Evolutionary conservation across 176 grass and related monocot species (phyloP).

Genomic region (Raddia guianensis): DNA sequence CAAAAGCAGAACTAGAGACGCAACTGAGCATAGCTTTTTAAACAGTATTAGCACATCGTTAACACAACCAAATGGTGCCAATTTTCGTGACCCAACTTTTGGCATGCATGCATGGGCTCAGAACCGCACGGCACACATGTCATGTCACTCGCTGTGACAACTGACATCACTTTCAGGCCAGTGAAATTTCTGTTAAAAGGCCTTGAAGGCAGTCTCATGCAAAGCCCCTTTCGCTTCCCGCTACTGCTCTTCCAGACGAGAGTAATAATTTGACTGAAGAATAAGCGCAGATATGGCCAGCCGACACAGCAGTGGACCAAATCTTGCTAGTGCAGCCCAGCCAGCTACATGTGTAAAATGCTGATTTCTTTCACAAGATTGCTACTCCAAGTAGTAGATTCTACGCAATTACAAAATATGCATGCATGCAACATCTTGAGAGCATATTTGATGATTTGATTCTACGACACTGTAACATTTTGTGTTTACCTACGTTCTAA

Average conservation of each 20-base stretch:
- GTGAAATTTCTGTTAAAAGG: conserved; percentile 30
- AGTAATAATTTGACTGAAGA: conserved; percentile 29
- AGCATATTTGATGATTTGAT: too few species aligned
- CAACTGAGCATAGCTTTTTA: too few species aligned
- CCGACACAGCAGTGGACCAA: conserved; percentile 20
- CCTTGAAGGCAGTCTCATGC: background rate
- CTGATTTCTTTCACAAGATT: background rate
- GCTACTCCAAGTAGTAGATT: background rate
- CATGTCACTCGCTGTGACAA: conserved; percentile 15
- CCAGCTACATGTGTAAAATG: background rate
- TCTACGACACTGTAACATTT: too few species aligned
- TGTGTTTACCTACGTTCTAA: too few species aligned
- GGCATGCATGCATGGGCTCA: too few species aligned
- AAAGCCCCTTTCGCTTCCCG: conserved; percentile 30
- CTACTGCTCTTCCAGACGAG: background rate
- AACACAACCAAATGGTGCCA: too few species aligned
- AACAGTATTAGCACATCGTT: too few species aligned
- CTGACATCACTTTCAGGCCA: conserved; percentile 31
- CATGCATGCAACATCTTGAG: background rate
- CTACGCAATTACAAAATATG: background rate
- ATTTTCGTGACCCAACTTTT: too few species aligned
- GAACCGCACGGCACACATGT: background rate
- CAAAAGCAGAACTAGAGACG: too few species aligned
- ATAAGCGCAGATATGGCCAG: background rate
- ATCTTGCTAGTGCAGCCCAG: background rate